phyloP scores from a whole-genome alignment of 306 rosid species.

The Sophora flavescens region DNA sequence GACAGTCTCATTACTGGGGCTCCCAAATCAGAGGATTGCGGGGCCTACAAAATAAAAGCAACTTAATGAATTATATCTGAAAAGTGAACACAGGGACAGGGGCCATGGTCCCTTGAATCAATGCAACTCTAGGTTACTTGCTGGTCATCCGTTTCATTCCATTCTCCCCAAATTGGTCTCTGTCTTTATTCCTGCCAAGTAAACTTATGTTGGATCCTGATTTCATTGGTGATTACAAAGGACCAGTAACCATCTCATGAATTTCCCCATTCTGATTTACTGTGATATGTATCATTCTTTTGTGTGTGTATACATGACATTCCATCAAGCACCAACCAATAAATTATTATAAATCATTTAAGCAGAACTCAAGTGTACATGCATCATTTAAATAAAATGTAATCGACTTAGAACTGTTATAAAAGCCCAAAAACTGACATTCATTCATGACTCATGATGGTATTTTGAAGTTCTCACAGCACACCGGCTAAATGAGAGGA shows the following conservation, averaged over 20 bases:
- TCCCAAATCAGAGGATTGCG: conserved; percentile 17
- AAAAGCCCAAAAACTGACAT: not conserved
- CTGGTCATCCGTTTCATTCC: not conserved
- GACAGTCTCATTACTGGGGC: not conserved
- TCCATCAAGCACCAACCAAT: not conserved
- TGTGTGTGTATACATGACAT: too few species aligned
- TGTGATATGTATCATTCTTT: too few species aligned
- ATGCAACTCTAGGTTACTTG: not conserved
- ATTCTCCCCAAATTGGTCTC: not conserved
- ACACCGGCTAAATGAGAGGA: not conserved
- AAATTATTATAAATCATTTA: not conserved
- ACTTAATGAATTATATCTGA: not conserved
- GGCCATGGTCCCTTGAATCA: not conserved
- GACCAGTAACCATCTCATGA: conserved; percentile 36
- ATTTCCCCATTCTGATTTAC: too few species aligned
- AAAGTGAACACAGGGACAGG: not conserved
- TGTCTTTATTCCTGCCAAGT: conserved; percentile 17
- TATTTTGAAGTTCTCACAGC: not conserved
- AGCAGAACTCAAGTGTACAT: too few species aligned
- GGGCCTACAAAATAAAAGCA: conserved; percentile 23
- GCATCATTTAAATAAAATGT: too few species aligned
- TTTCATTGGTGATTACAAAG: conserved; percentile 54
- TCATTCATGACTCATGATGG: too few species aligned
- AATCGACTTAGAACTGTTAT: not conserved
- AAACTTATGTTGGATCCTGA: conserved; percentile 58